Percentiles rank a stretch among this genome's conserved stretches.
Conservation (phyloP, 352 stramenopile genomes). For the Globisporangium emineosum region DNA sequence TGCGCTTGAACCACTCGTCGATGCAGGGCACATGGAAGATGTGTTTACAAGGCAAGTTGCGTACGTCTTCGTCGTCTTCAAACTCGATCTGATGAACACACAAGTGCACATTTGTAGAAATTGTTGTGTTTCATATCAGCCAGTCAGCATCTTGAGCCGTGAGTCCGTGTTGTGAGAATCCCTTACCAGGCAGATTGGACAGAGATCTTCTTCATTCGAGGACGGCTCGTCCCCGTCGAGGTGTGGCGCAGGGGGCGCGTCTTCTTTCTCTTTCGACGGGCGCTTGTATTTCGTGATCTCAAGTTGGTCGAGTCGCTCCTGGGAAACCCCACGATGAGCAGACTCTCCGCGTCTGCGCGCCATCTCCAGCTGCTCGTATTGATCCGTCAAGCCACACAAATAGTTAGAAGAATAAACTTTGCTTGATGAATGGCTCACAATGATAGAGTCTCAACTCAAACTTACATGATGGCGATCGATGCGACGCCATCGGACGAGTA, state of each 20-base stretch:
- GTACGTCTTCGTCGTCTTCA: constrained; percentile 69
- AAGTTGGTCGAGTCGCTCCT: constrained; percentile 59
- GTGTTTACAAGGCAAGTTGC: constrained; percentile 81
- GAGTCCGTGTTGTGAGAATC: too few relatives aligned
- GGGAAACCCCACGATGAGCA: constrained; percentile 50
- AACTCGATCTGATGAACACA: constrained; percentile 52
- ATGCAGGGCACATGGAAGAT: constrained; percentile 90
- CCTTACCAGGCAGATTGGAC: constrained; percentile 69
- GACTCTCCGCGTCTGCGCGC: constrained; percentile 40
- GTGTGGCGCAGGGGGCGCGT: neutral
- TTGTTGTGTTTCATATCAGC: neutral
- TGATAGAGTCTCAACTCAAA: too few relatives aligned
- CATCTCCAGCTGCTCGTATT: constrained; percentile 34
- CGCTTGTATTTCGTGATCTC: constrained; percentile 63
- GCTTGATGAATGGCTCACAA: neutral
- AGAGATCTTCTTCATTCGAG: constrained; percentile 62
- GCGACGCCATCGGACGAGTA: constrained; percentile 65
- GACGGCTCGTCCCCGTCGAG: constrained; percentile 6
- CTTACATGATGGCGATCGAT: constrained; percentile 58
- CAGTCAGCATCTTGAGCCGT: neutral
- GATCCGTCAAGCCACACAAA: neutral
- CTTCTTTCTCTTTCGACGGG: constrained; percentile 4
- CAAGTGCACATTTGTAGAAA: too few relatives aligned
- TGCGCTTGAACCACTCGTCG: constrained; percentile 84
- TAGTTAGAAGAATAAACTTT: neutral